Evolutionary conservation across 208 protist species (phyloP).

Genomic region (Tritrichomonas foetus): DNA sequence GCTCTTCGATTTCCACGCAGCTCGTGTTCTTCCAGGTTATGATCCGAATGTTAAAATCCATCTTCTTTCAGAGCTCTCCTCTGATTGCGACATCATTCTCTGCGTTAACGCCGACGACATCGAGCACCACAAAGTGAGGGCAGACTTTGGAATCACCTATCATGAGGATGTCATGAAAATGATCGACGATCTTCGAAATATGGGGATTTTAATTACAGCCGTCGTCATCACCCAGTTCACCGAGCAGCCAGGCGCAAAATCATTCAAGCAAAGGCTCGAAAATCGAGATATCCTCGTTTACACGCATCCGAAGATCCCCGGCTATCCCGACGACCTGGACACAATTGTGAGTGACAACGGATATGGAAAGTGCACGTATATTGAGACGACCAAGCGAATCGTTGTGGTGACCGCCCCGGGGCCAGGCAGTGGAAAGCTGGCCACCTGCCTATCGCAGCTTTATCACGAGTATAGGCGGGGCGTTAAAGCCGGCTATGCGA

Average conservation of each 20-base stretch:
- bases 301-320: background rate
- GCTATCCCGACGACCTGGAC: background rate
- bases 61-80: background rate
- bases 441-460: conserved; percentile 15
- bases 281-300: background rate
- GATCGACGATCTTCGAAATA: background rate
- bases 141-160: background rate
- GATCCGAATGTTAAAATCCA: background rate
- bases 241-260: background rate
- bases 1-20: background rate
- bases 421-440: background rate
- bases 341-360: background rate
- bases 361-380: background rate
- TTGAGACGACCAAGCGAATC: background rate
- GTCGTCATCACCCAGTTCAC: background rate
- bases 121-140: background rate
- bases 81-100: background rate
- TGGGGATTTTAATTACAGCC: background rate
- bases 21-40: background rate
- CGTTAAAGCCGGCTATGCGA: background rate
- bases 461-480: background rate
- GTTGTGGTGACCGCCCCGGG: conserved; percentile 4
- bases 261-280: background rate
- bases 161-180: background rate
- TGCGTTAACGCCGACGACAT: background rate